A percentile compares a stretch with the other conserved stretches of the same genome.
These are phyloP conservation scores for Achaetomium macrosporum DNA, from an alignment of 2,329 filamentous ascomycete genomes.

Conservation along the genomic window DNA sequence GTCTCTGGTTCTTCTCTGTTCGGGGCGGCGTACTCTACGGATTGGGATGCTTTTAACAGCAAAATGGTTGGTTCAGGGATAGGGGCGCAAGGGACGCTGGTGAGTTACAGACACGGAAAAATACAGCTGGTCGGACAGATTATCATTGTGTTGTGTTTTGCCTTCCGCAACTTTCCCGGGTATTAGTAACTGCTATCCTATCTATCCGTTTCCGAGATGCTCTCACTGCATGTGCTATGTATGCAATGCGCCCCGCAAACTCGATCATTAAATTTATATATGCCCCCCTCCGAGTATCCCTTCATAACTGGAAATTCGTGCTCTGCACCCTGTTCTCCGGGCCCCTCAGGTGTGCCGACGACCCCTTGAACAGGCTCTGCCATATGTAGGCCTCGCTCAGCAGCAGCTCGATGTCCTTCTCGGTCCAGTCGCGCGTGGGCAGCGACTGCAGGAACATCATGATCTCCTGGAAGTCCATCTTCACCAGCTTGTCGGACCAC, in stretches of 20 bases:
- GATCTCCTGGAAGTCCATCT: constrained; percentile 97
- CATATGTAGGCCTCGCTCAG: constrained; percentile 97
- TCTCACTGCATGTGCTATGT: too few relatives aligned
- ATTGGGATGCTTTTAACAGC: not conserved
- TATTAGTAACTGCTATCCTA: too few relatives aligned
- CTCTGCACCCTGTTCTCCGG: constrained; percentile 37
- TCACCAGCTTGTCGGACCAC: constrained; percentile 90
- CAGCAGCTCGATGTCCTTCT: constrained; percentile 94
- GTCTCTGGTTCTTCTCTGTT: not conserved
- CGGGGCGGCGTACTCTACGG: not conserved
- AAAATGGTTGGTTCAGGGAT: not conserved
- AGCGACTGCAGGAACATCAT: constrained; percentile 99
- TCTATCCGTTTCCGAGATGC: too few relatives aligned
- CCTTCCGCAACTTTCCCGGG: too few relatives aligned
- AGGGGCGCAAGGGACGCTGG: not conserved
- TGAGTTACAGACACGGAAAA: not conserved
- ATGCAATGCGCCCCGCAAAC: not conserved
- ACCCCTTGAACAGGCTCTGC: constrained; percentile 95
- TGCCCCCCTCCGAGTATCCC: not conserved
- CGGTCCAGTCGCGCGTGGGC: constrained; percentile 89
- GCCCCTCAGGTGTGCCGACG: constrained; percentile 75
- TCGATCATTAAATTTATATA: not conserved
- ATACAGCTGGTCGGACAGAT: too few relatives aligned
- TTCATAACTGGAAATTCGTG: constrained; percentile 36
- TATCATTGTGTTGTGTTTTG: too few relatives aligned